Evolutionary conservation across 169 alveolate genomes (phyloP).

Genomic region (Plasmodium ovale): DNA sequence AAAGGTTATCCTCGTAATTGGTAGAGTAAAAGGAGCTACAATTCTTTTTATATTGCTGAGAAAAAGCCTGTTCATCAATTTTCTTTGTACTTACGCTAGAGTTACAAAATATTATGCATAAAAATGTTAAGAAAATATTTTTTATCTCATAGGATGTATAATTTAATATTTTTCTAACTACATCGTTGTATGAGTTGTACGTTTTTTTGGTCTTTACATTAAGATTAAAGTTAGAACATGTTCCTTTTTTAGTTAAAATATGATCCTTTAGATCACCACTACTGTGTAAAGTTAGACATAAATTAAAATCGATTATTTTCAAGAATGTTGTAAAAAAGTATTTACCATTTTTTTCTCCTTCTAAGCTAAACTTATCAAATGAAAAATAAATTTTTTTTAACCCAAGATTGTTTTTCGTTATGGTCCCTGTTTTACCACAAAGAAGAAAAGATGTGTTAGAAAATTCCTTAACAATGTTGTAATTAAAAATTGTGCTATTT

Average conservation of each 20-base stretch:
- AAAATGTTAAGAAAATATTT: constrained; percentile 40
- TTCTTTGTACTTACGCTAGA: neutral
- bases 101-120: constrained; percentile 49
- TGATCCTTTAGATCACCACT: neutral
- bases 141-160: constrained; percentile 1
- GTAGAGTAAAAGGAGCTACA: constrained; percentile 20
- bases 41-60: neutral
- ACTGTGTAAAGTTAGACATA: neutral
- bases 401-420: neutral
- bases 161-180: constrained; percentile 17
- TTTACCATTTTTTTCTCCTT: neutral
- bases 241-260: neutral
- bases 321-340: neutral
- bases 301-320: neutral
- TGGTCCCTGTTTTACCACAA: constrained; percentile 22
- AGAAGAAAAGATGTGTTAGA: constrained; percentile 24
- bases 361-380: constrained; percentile 20
- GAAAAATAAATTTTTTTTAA: constrained; percentile 13
- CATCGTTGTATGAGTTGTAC: neutral
- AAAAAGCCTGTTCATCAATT: neutral
- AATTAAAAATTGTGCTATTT: neutral
- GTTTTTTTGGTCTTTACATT: neutral
- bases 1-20: neutral
- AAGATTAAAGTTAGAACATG: too few relatives aligned
- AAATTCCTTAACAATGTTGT: constrained; percentile 5